Conservation (phyloP, 257 asterid species). For the Ocimum tenuiflorum region DNA sequence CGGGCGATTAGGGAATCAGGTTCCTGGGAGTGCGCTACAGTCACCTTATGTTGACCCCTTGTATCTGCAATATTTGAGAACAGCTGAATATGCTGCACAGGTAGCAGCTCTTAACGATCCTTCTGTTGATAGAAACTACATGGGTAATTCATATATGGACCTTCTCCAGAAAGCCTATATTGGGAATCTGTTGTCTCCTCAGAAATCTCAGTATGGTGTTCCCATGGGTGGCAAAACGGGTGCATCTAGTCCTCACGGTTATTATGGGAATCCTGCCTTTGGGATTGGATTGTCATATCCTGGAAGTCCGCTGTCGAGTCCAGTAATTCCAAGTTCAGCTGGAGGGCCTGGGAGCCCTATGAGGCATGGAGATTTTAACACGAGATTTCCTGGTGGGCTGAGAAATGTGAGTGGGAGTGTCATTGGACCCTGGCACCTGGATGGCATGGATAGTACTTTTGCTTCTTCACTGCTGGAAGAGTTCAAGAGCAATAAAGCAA, state of each 20-base stretch:
- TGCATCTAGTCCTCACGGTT: conserved; percentile 66
- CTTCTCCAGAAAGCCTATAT: conserved; percentile 80
- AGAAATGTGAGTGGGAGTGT: conserved; percentile 66
- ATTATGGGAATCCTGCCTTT: conserved; percentile 62
- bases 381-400: conserved; percentile 63
- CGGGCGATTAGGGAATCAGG: conserved; percentile 57
- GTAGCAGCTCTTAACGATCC: conserved; percentile 70
- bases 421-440: conserved; percentile 82
- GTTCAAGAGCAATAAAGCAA: conserved; percentile 89
- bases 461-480: conserved; percentile 82
- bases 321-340: conserved; percentile 55
- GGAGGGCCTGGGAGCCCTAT: conserved; percentile 83
- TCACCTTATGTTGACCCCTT: conserved; percentile 61
- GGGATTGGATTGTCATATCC: conserved; percentile 79
- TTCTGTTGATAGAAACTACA: conserved; percentile 55
- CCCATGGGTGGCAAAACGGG: conserved; percentile 49
- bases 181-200: conserved; percentile 64
- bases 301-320: conserved; percentile 69
- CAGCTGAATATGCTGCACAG: conserved; percentile 76
- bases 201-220: conserved; percentile 68
- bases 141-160: conserved; percentile 68
- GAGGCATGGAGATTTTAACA: conserved; percentile 70
- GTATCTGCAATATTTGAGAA: conserved; percentile 73
- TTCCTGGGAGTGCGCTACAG: conserved; percentile 45
- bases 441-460: conserved; percentile 55